These are phyloP conservation scores for Rhizoclosmatium globosum DNA, from an alignment of 192 early-diverging fungal genomes.

Conservation along the genomic window DNA sequence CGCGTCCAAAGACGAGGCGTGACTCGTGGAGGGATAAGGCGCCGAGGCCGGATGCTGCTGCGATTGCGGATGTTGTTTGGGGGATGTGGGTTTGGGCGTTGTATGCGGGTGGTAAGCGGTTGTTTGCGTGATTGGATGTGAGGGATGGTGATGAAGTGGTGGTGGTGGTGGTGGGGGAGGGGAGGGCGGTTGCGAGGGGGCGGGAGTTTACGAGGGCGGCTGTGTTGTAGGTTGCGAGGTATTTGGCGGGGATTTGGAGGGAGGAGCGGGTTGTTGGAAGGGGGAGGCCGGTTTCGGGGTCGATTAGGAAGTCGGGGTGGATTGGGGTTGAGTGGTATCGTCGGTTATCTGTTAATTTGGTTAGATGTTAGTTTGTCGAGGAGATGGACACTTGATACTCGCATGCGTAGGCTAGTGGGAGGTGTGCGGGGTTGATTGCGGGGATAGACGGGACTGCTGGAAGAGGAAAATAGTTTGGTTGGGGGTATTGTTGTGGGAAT, in stretches of 20 bases:
- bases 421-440: conserved; percentile 11
- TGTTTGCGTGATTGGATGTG: background rate
- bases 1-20: background rate
- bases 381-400: too few species aligned
- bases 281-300: background rate
- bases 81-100: background rate
- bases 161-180: background rate
- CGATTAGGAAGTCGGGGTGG: conserved; percentile 33
- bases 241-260: conserved; percentile 7
- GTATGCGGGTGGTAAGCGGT: background rate
- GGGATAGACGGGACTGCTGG: background rate
- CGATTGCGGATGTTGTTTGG: background rate
- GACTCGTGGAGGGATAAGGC: background rate
- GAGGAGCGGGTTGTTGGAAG: background rate
- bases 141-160: background rate
- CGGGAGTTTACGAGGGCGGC: conserved; percentile 27
- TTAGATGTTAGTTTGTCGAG: too few species aligned
- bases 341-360: background rate
- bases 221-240: conserved; percentile 29
- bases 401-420: conserved; percentile 1
- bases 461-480: conserved; percentile 9
- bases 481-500: background rate
- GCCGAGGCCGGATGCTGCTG: background rate
- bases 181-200: conserved; percentile 5
- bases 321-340: conserved; percentile 28